A percentile compares a stretch with the other conserved stretches of the same genome.
phyloP scores from a whole-genome alignment of 345 rosid species.

The Physaria fendleri region DNA sequence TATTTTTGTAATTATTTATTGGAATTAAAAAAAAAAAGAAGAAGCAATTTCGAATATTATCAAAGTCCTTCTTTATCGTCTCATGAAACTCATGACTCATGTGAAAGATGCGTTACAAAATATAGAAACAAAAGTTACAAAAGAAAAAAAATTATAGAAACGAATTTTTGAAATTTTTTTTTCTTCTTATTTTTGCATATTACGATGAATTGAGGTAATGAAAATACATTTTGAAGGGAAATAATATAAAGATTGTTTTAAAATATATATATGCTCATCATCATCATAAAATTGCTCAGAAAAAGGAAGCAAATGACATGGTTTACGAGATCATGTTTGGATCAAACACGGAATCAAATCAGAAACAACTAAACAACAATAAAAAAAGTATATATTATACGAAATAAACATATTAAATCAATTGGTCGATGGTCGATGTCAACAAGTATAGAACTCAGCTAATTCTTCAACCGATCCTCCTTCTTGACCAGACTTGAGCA shows the following conservation, averaged over 20 bases:
- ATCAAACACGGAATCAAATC: slow-evolving; percentile 26
- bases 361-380: slow-evolving; percentile 10
- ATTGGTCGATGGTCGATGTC: neutral
- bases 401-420: slow-evolving; percentile 15
- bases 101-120: slow-evolving; percentile 25
- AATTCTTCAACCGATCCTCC: slow-evolving; percentile 34
- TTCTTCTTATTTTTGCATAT: neutral
- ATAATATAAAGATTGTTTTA: neutral
- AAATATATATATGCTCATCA: slow-evolving; percentile 20
- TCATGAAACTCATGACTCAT: slow-evolving; percentile 20
- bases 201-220: neutral
- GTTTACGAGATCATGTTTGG: slow-evolving; percentile 26
- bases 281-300: slow-evolving; percentile 23
- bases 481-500: slow-evolving; percentile 49
- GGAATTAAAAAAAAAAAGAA: no score
- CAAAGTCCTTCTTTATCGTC: no score
- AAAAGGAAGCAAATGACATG: slow-evolving; percentile 27
- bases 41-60: no score
- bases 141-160: no score
- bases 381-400: slow-evolving; percentile 16
- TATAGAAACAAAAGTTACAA: slow-evolving; percentile 17
- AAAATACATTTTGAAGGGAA: neutral
- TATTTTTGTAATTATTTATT: neutral
- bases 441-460: slow-evolving; percentile 64
- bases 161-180: no score